phyloP scores from a whole-genome alignment of 208 protist species.

The Trypanosoma vivax region DNA sequence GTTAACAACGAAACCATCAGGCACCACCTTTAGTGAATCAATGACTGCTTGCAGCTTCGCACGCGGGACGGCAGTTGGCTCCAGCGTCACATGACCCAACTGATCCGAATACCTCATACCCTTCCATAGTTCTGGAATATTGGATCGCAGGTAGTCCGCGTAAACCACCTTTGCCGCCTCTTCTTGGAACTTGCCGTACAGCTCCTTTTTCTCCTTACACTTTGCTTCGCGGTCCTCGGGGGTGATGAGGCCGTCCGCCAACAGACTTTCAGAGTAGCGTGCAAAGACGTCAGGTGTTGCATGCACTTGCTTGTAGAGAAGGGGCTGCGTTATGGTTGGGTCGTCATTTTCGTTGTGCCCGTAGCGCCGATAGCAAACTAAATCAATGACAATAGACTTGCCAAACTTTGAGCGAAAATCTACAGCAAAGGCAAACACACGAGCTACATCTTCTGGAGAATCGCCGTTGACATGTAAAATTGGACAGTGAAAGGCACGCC shows the following conservation, averaged over 20 bases:
- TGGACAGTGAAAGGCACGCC: slow-evolving; percentile 90
- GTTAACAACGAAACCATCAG: slow-evolving; percentile 79
- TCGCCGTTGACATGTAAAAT: slow-evolving; percentile 99
- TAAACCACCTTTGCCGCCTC: slow-evolving; percentile 68
- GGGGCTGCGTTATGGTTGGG: slow-evolving; percentile 96
- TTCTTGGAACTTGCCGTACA: slow-evolving; percentile 71
- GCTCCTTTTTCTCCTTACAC: slow-evolving; percentile 60
- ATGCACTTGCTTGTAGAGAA: slow-evolving; percentile 93
- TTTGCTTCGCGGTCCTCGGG: slow-evolving; percentile 60
- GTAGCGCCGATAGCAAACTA: slow-evolving; percentile 95
- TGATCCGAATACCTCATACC: slow-evolving; percentile 79
- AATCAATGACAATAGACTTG: slow-evolving; percentile 95
- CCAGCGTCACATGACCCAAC: slow-evolving; percentile 45
- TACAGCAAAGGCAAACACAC: slow-evolving; percentile 88
- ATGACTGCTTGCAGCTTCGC: slow-evolving; percentile 47
- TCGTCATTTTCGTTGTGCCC: slow-evolving; percentile 98
- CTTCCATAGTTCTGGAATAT: slow-evolving; percentile 61
- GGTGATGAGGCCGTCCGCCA: slow-evolving; percentile 75
- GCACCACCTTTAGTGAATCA: slow-evolving; percentile 53
- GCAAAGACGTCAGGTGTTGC: slow-evolving; percentile 81
- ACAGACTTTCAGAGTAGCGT: slow-evolving; percentile 72
- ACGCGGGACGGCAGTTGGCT: slow-evolving; percentile 63
- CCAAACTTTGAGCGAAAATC: slow-evolving; percentile 91
- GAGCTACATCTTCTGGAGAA: slow-evolving; percentile 91
- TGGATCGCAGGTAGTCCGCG: slow-evolving; percentile 68